Percentiles rank a stretch among this genome's conserved stretches.
phyloP scores from a whole-genome alignment of 1,284 basidiomycete genomes.

The Hypsizygus ulmarius region DNA sequence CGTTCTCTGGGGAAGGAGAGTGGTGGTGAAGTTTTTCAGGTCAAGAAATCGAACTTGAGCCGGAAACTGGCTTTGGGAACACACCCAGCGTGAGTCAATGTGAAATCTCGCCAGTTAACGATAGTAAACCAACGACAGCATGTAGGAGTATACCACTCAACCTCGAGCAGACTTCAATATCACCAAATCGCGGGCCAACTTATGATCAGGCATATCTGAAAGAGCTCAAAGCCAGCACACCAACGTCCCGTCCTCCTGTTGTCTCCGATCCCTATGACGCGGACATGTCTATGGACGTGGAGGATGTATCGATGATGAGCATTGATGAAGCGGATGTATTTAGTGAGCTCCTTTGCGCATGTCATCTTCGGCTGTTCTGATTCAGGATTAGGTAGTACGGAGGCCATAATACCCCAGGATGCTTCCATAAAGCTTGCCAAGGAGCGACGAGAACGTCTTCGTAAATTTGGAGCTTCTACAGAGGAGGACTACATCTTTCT shows the following conservation, averaged over 20 bases:
- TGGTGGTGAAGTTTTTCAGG: constrained; percentile 62
- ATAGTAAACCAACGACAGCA: constrained; percentile 1
- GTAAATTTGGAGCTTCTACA: constrained; percentile 39
- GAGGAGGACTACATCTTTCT: constrained; percentile 85
- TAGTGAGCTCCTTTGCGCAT: constrained; percentile 7
- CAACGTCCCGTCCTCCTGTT: constrained; percentile 49
- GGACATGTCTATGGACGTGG: constrained; percentile 53
- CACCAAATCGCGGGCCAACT: constrained; percentile 47
- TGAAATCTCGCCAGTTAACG: constrained; percentile 2
- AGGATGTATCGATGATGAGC: constrained; percentile 32
- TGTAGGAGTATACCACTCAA: constrained; percentile 36
- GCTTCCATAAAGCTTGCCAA: constrained; percentile 78
- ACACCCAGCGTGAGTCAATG: constrained; percentile 44
- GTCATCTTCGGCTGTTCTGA: background rate
- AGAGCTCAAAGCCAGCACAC: constrained; percentile 81
- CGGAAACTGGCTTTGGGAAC: constrained; percentile 57
- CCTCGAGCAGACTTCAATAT: constrained; percentile 53
- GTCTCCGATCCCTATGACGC: constrained; percentile 43
- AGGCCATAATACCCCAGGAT: constrained; percentile 67
- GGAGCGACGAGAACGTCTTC: constrained; percentile 69
- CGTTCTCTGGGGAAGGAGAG: constrained; percentile 41
- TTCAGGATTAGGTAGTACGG: constrained; percentile 19
- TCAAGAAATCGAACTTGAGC: constrained; percentile 77
- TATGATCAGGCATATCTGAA: constrained; percentile 81
- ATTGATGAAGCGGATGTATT: constrained; percentile 9